These are phyloP conservation scores for Microdochium nivale DNA, from an alignment of 2,329 filamentous ascomycete genomes.

Conservation along the genomic window DNA sequence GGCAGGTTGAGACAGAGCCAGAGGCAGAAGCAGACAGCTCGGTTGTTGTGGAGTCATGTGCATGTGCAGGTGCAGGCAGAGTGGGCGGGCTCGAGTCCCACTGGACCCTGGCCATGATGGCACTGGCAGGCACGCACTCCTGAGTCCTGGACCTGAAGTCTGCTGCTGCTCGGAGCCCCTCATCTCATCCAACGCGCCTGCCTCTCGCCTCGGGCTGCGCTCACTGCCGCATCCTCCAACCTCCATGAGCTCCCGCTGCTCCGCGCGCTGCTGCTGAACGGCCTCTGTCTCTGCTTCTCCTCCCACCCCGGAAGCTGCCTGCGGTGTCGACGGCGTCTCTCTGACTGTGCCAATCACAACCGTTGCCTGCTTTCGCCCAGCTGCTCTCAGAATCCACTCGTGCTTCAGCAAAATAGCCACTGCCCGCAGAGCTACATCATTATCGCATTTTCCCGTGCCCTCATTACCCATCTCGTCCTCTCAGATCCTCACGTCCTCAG, in stretches of 20 bases:
- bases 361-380: not conserved
- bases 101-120: not conserved
- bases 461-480: no score
- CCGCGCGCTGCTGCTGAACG: not conserved
- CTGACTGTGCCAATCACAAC: not conserved
- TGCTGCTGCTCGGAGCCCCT: no score
- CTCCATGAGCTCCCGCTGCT: not conserved
- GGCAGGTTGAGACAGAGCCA: no score
- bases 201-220: not conserved
- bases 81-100: not conserved
- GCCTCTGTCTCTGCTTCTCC: not conserved
- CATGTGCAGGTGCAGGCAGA: not conserved
- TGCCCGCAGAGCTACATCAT: not conserved
- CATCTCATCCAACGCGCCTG: not conserved
- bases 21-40: no score
- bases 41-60: no score
- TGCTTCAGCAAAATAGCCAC: not conserved
- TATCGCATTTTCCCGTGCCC: no score
- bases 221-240: not conserved
- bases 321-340: not conserved
- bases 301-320: not conserved
- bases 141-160: not conserved
- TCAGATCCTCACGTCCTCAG: no score
- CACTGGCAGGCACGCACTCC: not conserved
- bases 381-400: not conserved